Conservation (phyloP, 1,139 yeast species). For the Taphrina communis region DNA sequence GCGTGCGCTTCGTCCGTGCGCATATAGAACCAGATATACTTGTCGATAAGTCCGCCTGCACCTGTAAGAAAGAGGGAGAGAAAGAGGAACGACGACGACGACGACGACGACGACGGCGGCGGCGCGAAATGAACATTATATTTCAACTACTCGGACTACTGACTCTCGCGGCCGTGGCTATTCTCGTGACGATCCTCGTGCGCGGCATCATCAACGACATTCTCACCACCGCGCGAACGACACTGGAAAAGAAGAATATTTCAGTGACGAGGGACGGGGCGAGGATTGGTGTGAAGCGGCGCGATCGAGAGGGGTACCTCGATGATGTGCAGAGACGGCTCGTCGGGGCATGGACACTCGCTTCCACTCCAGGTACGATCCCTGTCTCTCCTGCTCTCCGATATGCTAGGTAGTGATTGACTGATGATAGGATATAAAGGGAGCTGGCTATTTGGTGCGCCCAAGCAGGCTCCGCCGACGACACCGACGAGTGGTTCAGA, state of each 20-base stretch:
- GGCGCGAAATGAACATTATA: too few species aligned
- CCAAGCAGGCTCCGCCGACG: not conserved
- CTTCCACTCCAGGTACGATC: slow-evolving; percentile 23
- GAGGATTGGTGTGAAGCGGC: slow-evolving; percentile 30
- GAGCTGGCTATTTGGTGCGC: slow-evolving; percentile 26
- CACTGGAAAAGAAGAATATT: slow-evolving; percentile 17
- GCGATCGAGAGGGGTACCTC: slow-evolving; percentile 19
- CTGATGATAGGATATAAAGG: slow-evolving; percentile 19
- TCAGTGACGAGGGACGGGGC: slow-evolving; percentile 23
- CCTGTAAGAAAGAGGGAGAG: too few species aligned
- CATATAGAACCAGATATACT: too few species aligned
- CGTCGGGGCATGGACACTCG: slow-evolving; percentile 22
- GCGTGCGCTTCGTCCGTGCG: too few species aligned
- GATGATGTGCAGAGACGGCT: slow-evolving; percentile 29
- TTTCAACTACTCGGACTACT: not conserved
- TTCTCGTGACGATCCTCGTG: not conserved
- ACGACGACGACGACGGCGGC: too few species aligned
- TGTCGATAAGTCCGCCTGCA: not conserved
- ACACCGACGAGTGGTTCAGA: not conserved
- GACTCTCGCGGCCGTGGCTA: not conserved
- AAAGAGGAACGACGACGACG: too few species aligned
- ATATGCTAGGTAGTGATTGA: too few species aligned
- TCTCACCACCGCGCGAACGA: not conserved
- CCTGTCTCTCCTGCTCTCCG: too few species aligned
- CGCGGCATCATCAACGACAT: slow-evolving; percentile 1